A percentile compares a stretch with the other conserved stretches of the same genome.
These are phyloP conservation scores for Malassezia arunalokei DNA, from an alignment of 1,284 basidiomycete species.

Conservation along the genomic window DNA sequence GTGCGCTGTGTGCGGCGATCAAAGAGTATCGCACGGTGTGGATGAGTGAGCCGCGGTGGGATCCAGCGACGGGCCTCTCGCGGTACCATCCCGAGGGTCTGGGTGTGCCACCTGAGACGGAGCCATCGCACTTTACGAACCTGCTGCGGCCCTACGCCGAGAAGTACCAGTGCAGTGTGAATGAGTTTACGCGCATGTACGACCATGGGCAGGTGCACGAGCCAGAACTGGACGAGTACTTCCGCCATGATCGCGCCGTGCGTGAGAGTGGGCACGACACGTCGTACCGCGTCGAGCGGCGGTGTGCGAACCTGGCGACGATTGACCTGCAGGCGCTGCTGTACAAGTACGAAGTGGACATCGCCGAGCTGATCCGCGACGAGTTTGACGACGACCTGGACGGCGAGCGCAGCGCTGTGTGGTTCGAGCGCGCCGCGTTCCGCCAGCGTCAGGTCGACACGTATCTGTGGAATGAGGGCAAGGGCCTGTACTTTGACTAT, in stretches of 20 bases:
- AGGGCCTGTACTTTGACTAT: slow-evolving; percentile 90
- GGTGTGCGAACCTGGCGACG: slow-evolving; percentile 82
- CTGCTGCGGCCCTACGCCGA: slow-evolving; percentile 86
- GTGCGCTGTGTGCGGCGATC: slow-evolving; percentile 87
- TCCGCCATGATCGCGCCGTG: slow-evolving; percentile 87
- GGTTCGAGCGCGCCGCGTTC: slow-evolving; percentile 39
- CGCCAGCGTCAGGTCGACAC: slow-evolving; percentile 64
- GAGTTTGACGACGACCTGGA: slow-evolving; percentile 83
- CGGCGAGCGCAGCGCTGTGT: slow-evolving; percentile 34
- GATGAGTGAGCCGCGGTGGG: slow-evolving; percentile 83
- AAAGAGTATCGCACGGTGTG: slow-evolving; percentile 98
- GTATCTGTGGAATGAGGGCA: slow-evolving; percentile 92
- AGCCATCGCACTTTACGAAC: slow-evolving; percentile 93
- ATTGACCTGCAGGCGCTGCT: slow-evolving; percentile 79
- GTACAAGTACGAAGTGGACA: slow-evolving; percentile 55
- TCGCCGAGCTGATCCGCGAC: slow-evolving; percentile 63
- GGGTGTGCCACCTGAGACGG: slow-evolving; percentile 94
- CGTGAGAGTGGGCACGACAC: slow-evolving; percentile 80
- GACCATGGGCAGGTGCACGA: slow-evolving; percentile 72
- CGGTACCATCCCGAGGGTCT: slow-evolving; percentile 86
- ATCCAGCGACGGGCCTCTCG: slow-evolving; percentile 81
- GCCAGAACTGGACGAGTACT: slow-evolving; percentile 87
- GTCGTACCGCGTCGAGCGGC: slow-evolving; percentile 87
- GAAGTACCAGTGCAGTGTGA: slow-evolving; percentile 84
- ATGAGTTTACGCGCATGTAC: slow-evolving; percentile 94